A percentile compares a stretch with the other conserved stretches of the same genome.
Conservation (phyloP, 345 rosid species). For the Arabidopsis thaliana region TAIR10.1 NC_003071.7:9872001-9872500, state of each 20-base stretch:
- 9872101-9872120: slow-evolving; percentile 31
- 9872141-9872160: background rate
- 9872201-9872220: slow-evolving; percentile 15
- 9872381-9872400: background rate
- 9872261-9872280: background rate
- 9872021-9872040: slow-evolving; percentile 24
- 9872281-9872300: background rate
- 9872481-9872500: too few relatives aligned
- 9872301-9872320: too few relatives aligned
- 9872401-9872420: background rate
- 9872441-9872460: too few relatives aligned
- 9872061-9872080: slow-evolving; percentile 14
- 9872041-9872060: slow-evolving; percentile 33
- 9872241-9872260: background rate
- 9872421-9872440: too few relatives aligned
- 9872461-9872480: too few relatives aligned
- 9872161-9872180: slow-evolving; percentile 4
- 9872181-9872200: slow-evolving; percentile 14
- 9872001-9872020: slow-evolving; percentile 14
- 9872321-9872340: too few relatives aligned
- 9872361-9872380: background rate
- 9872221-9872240: background rate
- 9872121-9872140: slow-evolving; percentile 14
- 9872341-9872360: background rate
- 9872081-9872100: slow-evolving; percentile 30